Evolutionary conservation across 768 basidiomycete genomes (phyloP), one percentile per base, ranked within the genome.

Genomic region (Amanita rimosa): DNA sequence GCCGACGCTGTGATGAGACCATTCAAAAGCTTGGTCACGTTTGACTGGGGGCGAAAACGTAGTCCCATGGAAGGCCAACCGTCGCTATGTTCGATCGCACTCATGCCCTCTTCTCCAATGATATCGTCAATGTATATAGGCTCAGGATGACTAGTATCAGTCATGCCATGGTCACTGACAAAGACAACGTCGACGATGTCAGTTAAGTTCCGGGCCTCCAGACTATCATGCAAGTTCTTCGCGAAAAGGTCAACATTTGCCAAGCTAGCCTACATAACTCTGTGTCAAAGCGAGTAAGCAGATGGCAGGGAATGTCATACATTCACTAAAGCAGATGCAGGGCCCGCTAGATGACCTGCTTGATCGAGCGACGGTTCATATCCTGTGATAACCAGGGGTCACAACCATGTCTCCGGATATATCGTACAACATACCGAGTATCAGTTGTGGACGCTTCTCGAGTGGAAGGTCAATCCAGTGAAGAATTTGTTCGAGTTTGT

Each of bases 151-250:
- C 79, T 80, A n/a, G 90, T 95, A 60, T 89, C 86, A 1, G 80
- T 83, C 87, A 91, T 93, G n/a, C 89, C 90, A 56, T 91, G 85
- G 60, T 90, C 88, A 53, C 83, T 85, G 54, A 96, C 91, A 56
- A 94, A 92, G 19, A 95, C 74, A 27, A 95, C 72, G 60, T 96
- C 89, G 10, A 92, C 82, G 16, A 94, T 85, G 40, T 85, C 76
- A 1, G 78, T 81, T 21, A 95, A 72, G 58, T 93, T 90, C 5
- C 93, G 79, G 3, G 70, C 69, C 41, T 70, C 69, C 31, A 96
- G 67, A 0, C 75, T 73, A 11, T 67, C 64, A 46, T 85, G 81
- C 8, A 96, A 65, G 48, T 82, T 69, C 49, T 72, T 76, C 3
- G 88, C 83, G 55, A 95, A 93, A 14, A 59, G 57, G 57, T 96